Conservation (phyloP, 768 basidiomycete species). For the Panellus pusillus region DNA sequence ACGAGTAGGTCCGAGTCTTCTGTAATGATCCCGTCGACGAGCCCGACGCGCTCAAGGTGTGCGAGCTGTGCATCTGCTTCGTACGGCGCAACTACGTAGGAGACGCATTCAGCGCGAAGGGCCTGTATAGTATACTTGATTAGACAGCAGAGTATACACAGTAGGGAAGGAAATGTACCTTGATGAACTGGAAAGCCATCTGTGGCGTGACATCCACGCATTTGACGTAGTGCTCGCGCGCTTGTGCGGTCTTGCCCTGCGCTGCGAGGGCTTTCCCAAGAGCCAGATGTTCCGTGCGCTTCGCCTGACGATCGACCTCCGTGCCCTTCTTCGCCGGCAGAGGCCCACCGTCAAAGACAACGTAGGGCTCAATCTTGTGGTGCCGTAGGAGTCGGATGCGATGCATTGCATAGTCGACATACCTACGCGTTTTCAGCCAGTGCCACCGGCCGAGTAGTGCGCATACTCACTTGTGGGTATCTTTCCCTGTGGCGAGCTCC, state of each 20-base stretch:
- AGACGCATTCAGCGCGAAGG: conserved; percentile 73
- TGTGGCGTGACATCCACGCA: conserved; percentile 94
- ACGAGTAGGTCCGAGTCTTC: conserved; percentile 98
- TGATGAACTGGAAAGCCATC: conserved; percentile 97
- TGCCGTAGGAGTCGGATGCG: conserved; percentile 84
- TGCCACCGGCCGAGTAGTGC: background rate
- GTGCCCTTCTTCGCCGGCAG: conserved; percentile 93
- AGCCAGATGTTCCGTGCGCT: conserved; percentile 74
- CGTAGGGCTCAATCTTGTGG: conserved; percentile 80
- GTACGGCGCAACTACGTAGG: conserved; percentile 94
- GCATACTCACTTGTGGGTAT: conserved; percentile 73
- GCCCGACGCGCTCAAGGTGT: conserved; percentile 79
- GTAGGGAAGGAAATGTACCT: conserved; percentile 49
- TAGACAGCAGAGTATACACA: conserved; percentile 6
- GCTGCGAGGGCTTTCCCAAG: conserved; percentile 70
- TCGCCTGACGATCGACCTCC: conserved; percentile 74
- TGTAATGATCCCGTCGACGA: conserved; percentile 90
- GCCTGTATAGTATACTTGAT: conserved; percentile 52
- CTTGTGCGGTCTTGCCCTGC: conserved; percentile 78
- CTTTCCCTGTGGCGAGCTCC: conserved; percentile 83
- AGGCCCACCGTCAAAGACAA: conserved; percentile 96
- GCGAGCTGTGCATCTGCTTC: conserved; percentile 98
- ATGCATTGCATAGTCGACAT: conserved; percentile 96
- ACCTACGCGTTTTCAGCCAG: conserved; percentile 47
- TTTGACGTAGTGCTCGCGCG: conserved; percentile 86